Conservation (phyloP, 306 rosid genomes). For the Trifolium fragiferum region DNA sequence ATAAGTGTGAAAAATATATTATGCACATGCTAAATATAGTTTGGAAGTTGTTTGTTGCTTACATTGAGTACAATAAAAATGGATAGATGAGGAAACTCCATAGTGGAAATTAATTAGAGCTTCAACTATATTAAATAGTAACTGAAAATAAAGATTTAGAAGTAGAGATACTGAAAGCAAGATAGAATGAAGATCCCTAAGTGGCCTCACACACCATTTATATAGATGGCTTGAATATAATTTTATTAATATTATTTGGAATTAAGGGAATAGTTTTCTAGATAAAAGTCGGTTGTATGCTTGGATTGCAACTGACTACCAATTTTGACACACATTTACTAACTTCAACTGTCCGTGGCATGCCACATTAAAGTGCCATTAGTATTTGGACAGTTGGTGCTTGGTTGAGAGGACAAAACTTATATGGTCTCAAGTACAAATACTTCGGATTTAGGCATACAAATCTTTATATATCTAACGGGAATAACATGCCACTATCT, state of each 20-base stretch:
- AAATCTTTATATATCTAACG: too few relatives aligned
- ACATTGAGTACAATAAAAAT: conserved; percentile 52
- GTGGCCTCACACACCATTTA: conserved; percentile 22
- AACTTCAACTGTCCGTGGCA: conserved; percentile 63
- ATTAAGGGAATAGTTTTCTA: conserved; percentile 16
- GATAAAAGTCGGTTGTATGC: conserved; percentile 34
- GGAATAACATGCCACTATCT: too few relatives aligned
- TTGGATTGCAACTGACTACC: conserved; percentile 28
- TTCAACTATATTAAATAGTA: conserved; percentile 5
- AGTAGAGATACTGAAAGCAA: conserved; percentile 18
- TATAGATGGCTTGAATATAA: conserved; percentile 30
- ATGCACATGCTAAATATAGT: neutral
- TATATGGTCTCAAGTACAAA: too few relatives aligned
- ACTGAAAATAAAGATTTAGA: neutral
- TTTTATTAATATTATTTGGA: neutral
- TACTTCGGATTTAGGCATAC: too few relatives aligned
- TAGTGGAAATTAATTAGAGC: conserved; percentile 26
- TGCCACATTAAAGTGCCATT: conserved; percentile 37
- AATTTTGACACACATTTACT: conserved; percentile 31
- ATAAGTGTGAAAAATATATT: neutral
- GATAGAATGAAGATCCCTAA: conserved; percentile 26
- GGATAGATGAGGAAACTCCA: conserved; percentile 48
- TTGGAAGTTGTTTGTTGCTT: conserved; percentile 30
- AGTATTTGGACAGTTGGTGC: conserved; percentile 22
- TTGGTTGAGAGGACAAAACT: neutral